These are phyloP conservation scores for Wickerhamomyces sp. DNA, from an alignment of 1,139 yeast genomes.

Conservation along the genomic window DNA sequence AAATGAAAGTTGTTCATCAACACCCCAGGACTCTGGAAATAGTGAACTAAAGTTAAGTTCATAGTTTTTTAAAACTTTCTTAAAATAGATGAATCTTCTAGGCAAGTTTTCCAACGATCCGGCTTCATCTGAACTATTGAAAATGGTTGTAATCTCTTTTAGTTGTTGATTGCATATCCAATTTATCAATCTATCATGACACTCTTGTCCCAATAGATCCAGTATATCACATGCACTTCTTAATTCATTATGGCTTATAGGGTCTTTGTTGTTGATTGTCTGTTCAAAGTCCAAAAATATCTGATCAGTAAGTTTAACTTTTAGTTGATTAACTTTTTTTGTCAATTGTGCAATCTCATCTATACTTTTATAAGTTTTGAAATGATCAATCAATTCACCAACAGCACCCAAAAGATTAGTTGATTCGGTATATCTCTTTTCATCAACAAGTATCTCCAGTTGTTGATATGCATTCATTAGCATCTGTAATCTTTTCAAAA, in stretches of 20 bases:
- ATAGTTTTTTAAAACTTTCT: conserved; percentile 60
- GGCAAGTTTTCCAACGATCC: conserved; percentile 85
- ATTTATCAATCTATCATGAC: conserved; percentile 56
- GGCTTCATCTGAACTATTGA: conserved; percentile 80
- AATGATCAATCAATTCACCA: conserved; percentile 68
- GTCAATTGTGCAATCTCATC: conserved; percentile 73
- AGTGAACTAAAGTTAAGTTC: conserved; percentile 44
- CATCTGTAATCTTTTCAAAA: conserved; percentile 84
- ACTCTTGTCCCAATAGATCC: conserved; percentile 58
- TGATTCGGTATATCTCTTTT: conserved; percentile 60
- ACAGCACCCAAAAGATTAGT: conserved; percentile 69
- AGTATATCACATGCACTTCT: conserved; percentile 62
- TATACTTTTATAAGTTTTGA: conserved; percentile 78
- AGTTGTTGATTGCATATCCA: conserved; percentile 75
- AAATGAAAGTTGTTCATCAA: conserved; percentile 54
- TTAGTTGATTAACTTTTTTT: conserved; percentile 57
- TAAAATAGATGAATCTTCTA: conserved; percentile 77
- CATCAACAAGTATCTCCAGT: conserved; percentile 43
- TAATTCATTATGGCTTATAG: conserved; percentile 27
- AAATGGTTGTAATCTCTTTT: conserved; percentile 70
- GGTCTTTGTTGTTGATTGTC: conserved; percentile 29
- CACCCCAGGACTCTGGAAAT: conserved; percentile 73
- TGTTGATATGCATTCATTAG: conserved; percentile 72
- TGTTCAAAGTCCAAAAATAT: conserved; percentile 69
- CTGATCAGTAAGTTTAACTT: conserved; percentile 62